Percentiles rank a stretch among this genome's conserved stretches.
These are phyloP conservation scores for Taphrina sp. DNA, from an alignment of 1,139 yeast species.

Conservation along the genomic window DNA sequence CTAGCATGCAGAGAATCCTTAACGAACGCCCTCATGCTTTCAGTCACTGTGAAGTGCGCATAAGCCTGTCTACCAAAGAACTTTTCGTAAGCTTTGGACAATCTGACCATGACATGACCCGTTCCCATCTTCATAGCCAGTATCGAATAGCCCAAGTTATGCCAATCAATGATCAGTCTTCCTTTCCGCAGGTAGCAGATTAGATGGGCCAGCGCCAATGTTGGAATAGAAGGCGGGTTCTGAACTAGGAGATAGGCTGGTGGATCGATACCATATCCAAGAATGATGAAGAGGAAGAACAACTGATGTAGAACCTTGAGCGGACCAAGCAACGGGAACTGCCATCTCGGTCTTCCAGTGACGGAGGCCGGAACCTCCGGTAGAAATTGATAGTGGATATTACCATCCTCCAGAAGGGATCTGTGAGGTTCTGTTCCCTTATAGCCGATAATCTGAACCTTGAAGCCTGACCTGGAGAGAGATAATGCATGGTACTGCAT, in stretches of 20 bases:
- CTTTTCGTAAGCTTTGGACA: conserved; percentile 59
- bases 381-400: conserved; percentile 40
- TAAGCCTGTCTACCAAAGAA: conserved; percentile 61
- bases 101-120: conserved; percentile 61
- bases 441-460: conserved; percentile 85
- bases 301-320: conserved; percentile 60
- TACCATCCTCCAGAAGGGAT: conserved; percentile 39
- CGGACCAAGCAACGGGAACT: conserved; percentile 60
- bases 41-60: conserved; percentile 76
- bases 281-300: conserved; percentile 12
- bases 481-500: conserved; percentile 89
- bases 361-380: conserved; percentile 43
- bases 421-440: conserved; percentile 50
- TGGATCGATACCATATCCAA: conserved; percentile 28
- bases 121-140: conserved; percentile 61
- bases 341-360: conserved; percentile 42
- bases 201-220: conserved; percentile 62
- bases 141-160: conserved; percentile 84
- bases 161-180: conserved; percentile 86
- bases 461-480: conserved; percentile 64
- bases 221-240: conserved; percentile 92
- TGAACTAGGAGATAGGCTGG: conserved; percentile 54
- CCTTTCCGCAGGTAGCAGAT: conserved; percentile 58
- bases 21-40: conserved; percentile 56
- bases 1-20: background rate